A percentile compares a stretch with the other conserved stretches of the same genome.
Evolutionary conservation across 2,329 filamentous ascomycete species (phyloP).

Genomic region (Aureobasidium sp.): DNA sequence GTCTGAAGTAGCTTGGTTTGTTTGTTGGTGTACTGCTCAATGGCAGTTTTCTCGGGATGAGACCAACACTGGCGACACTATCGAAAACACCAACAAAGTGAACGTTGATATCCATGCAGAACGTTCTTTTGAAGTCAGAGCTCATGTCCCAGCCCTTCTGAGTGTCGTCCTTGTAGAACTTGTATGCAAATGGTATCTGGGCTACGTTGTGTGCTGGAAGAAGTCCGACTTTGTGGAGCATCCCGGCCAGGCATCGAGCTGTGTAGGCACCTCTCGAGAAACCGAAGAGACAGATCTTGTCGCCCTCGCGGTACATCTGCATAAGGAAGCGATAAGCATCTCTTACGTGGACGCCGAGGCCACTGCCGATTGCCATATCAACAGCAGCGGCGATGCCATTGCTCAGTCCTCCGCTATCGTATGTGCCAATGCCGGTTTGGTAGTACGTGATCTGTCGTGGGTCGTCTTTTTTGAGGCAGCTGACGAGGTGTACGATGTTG

Average conservation of each 20-base stretch:
- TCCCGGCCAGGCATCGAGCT: constrained; percentile 39
- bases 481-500: constrained; percentile 37
- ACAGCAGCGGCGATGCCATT: constrained; percentile 32
- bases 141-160: constrained; percentile 33
- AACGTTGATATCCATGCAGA: constrained; percentile 35
- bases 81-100: constrained; percentile 38
- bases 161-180: constrained; percentile 36
- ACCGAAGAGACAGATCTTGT: constrained; percentile 41
- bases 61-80: constrained; percentile 34
- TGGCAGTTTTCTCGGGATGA: constrained; percentile 32
- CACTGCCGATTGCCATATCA: constrained; percentile 37
- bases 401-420: constrained; percentile 31
- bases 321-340: constrained; percentile 39
- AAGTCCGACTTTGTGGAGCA: constrained; percentile 36
- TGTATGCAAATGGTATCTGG: constrained; percentile 36
- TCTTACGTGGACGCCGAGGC: constrained; percentile 34
- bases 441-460: constrained; percentile 34
- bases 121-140: constrained; percentile 36
- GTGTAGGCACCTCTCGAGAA: constrained; percentile 45
- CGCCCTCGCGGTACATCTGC: constrained; percentile 39
- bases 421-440: constrained; percentile 40
- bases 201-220: constrained; percentile 27
- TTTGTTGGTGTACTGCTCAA: constrained; percentile 31
- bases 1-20: constrained; percentile 31
- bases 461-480: constrained; percentile 36